Conservation (phyloP, 106 monocot species). For the Allium fistulosum region DNA sequence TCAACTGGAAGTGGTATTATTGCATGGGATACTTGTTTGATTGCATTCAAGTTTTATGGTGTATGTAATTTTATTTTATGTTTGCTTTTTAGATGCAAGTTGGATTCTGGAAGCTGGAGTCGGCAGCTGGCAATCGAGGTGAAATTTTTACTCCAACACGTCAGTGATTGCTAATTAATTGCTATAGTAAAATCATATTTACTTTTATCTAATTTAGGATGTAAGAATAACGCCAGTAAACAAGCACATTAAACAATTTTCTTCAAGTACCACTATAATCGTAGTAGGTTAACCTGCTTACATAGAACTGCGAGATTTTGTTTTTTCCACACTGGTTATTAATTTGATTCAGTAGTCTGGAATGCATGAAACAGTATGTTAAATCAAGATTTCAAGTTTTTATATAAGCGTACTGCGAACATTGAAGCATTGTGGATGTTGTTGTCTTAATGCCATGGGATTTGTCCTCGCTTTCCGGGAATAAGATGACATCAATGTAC, state of each 20-base stretch:
- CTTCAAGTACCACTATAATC: neutral
- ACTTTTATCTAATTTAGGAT: neutral
- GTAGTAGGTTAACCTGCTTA: neutral
- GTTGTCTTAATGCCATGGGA: neutral
- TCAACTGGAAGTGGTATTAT: no score
- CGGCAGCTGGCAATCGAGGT: conserved; percentile 34
- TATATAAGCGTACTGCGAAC: neutral
- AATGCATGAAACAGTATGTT: neutral
- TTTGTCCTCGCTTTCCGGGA: neutral
- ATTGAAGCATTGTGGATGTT: neutral
- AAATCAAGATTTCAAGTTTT: neutral
- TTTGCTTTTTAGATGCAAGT: conserved; percentile 34
- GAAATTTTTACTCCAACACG: neutral
- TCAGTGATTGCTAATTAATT: neutral
- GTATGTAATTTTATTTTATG: neutral
- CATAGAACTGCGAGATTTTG: neutral
- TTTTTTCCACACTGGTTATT: neutral
- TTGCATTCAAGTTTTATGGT: neutral
- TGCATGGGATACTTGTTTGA: no score
- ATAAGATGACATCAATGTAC: neutral
- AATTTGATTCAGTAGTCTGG: neutral
- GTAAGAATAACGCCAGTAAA: neutral
- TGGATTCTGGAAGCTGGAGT: conserved; percentile 59
- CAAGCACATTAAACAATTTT: neutral
- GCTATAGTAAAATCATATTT: neutral